These are phyloP conservation scores for Thraustotheca clavata DNA, from an alignment of 352 stramenopile genomes.

Conservation along the genomic window DNA sequence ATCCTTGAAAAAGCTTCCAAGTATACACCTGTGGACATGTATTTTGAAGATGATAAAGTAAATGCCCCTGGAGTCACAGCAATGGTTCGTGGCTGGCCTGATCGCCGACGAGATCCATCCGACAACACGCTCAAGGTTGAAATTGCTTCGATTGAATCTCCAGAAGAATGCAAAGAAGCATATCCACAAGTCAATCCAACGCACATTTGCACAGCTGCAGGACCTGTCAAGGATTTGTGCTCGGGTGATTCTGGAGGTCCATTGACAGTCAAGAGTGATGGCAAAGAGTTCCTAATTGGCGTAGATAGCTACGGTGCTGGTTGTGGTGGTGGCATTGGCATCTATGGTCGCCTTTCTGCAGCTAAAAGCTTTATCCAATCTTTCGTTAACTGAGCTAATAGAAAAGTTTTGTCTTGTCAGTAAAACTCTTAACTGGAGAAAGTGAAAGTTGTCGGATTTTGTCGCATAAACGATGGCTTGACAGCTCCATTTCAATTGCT, in stretches of 20 bases:
- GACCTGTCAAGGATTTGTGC: background rate
- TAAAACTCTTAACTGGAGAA: too few species aligned
- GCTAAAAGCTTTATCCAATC: constrained; percentile 5
- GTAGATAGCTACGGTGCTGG: constrained; percentile 4
- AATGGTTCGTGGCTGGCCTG: background rate
- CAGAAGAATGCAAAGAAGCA: background rate
- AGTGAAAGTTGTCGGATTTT: too few species aligned
- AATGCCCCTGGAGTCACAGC: background rate
- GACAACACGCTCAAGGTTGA: background rate
- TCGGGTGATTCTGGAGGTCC: background rate
- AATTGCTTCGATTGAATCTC: background rate
- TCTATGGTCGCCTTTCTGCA: constrained; percentile 1
- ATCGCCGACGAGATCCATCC: background rate
- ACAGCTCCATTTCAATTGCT: too few species aligned
- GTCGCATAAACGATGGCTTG: too few species aligned
- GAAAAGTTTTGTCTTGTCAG: too few species aligned
- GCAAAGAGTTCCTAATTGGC: background rate
- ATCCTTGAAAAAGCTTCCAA: background rate
- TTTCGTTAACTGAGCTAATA: background rate
- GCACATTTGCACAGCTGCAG: background rate
- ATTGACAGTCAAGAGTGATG: constrained; percentile 1
- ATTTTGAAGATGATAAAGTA: background rate
- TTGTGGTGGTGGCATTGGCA: background rate
- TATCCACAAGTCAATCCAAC: background rate
- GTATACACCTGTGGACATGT: background rate